A percentile compares a stretch with the other conserved stretches of the same genome.
phyloP scores from a whole-genome alignment of 805 yeast species.

The Candida fluviatilis region DNA sequence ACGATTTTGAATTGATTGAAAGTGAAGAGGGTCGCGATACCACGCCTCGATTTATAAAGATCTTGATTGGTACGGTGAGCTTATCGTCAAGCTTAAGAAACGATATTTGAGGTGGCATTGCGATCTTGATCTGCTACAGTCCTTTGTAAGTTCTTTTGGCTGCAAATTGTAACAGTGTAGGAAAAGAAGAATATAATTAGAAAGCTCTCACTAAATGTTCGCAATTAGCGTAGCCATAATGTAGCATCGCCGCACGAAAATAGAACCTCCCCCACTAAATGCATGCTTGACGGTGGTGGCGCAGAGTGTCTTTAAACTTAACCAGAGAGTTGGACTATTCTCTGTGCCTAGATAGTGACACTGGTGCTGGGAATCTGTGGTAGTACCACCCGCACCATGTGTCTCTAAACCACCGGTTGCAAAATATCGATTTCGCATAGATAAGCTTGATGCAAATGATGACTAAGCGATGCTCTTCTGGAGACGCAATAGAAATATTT shows the following conservation, averaged over 20 bases:
- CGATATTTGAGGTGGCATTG: slow-evolving; percentile 13
- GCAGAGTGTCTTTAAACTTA: slow-evolving; percentile 29
- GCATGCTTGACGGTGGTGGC: slow-evolving; percentile 14
- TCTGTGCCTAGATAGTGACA: too few species aligned
- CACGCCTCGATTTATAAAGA: slow-evolving; percentile 7
- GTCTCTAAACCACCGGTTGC: too few species aligned
- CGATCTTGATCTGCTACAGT: neutral
- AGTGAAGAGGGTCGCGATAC: slow-evolving; percentile 1
- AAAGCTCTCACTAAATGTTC: neutral
- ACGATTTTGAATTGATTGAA: slow-evolving; percentile 10
- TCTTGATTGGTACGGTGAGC: slow-evolving; percentile 8
- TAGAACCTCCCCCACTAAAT: slow-evolving; percentile 1
- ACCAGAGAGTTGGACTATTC: too few species aligned
- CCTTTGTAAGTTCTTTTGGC: neutral
- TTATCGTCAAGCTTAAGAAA: slow-evolving; percentile 7
- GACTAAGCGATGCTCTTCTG: too few species aligned
- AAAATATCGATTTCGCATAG: neutral
- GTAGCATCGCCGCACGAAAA: too few species aligned
- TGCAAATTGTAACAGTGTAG: neutral
- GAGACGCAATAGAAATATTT: too few species aligned
- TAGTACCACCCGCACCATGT: too few species aligned
- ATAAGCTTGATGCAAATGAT: too few species aligned
- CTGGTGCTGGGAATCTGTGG: too few species aligned
- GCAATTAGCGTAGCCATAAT: neutral
- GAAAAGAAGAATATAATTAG: neutral